These are phyloP conservation scores for Candida adriatica DNA, from an alignment of 805 yeast genomes.

Conservation along the genomic window DNA sequence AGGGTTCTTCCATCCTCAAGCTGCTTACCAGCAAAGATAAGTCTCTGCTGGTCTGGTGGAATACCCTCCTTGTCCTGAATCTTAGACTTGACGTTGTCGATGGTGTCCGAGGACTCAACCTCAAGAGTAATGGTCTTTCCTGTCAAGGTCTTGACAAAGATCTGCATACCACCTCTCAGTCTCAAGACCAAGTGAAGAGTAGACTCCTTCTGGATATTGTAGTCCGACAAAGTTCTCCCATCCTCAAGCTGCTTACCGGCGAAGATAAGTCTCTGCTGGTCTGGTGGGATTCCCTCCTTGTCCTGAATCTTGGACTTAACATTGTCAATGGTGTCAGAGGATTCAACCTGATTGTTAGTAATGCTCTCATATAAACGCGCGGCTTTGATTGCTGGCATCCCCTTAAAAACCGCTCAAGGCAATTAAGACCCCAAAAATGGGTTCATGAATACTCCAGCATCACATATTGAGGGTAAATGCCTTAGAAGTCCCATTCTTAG, in stretches of 20 bases:
- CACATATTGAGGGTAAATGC: too few relatives aligned
- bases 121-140: conserved; percentile 95
- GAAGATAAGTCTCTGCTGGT: conserved; percentile 90
- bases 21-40: conserved; percentile 95
- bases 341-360: conserved; percentile 56
- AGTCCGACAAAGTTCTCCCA: conserved; percentile 89
- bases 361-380: not conserved
- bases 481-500: too few relatives aligned
- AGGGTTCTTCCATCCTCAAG: conserved; percentile 93
- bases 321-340: conserved; percentile 92
- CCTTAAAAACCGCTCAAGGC: not conserved
- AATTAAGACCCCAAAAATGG: not conserved
- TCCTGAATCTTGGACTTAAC: conserved; percentile 93
- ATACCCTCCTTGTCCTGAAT: conserved; percentile 96
- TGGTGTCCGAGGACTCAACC: conserved; percentile 92
- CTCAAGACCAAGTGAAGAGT: conserved; percentile 78
- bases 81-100: conserved; percentile 91
- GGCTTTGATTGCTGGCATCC: not conserved
- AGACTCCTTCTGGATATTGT: conserved; percentile 94
- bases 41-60: conserved; percentile 95
- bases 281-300: conserved; percentile 96
- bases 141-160: conserved; percentile 94
- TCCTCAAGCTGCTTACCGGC: conserved; percentile 97
- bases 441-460: too few relatives aligned
- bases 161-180: conserved; percentile 88